A percentile compares a stretch with the other conserved stretches of the same genome.
Evolutionary conservation across 2,329 filamentous ascomycete genomes (phyloP).

Genomic region (Xylariaceae sp.): DNA sequence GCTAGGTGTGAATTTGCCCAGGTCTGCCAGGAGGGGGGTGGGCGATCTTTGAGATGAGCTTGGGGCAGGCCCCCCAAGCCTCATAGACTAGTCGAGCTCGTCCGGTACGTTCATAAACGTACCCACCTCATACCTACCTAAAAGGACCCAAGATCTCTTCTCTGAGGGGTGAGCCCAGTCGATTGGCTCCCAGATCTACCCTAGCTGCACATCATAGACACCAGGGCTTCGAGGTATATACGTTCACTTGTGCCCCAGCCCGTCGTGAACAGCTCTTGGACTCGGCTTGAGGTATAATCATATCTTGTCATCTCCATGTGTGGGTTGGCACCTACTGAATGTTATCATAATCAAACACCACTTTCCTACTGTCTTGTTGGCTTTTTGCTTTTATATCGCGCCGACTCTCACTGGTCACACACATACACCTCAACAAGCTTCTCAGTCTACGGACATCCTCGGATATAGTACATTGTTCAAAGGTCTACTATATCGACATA

Average conservation of each 20-base stretch:
- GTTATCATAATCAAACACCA: not conserved
- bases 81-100: constrained; percentile 18
- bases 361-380: not conserved
- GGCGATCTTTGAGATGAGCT: constrained; percentile 16
- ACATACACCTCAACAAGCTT: too few species aligned
- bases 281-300: constrained; percentile 15
- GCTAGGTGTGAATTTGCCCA: constrained; percentile 9
- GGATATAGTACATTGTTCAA: too few species aligned
- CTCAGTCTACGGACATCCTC: too few species aligned
- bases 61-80: not conserved
- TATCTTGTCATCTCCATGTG: constrained; percentile 12
- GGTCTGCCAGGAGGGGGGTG: constrained; percentile 1
- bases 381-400: not conserved
- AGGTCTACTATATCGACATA: too few species aligned
- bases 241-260: constrained; percentile 22
- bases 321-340: not conserved
- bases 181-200: constrained; percentile 30
- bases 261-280: constrained; percentile 1
- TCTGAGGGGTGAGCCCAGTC: constrained; percentile 26
- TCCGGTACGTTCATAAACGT: constrained; percentile 11
- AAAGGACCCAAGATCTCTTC: constrained; percentile 22
- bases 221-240: constrained; percentile 20
- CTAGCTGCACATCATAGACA: constrained; percentile 22
- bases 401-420: too few species aligned
- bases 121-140: constrained; percentile 24